Conservation (phyloP, 2,329 filamentous ascomycete species). For the Graphium sp. region DNA sequence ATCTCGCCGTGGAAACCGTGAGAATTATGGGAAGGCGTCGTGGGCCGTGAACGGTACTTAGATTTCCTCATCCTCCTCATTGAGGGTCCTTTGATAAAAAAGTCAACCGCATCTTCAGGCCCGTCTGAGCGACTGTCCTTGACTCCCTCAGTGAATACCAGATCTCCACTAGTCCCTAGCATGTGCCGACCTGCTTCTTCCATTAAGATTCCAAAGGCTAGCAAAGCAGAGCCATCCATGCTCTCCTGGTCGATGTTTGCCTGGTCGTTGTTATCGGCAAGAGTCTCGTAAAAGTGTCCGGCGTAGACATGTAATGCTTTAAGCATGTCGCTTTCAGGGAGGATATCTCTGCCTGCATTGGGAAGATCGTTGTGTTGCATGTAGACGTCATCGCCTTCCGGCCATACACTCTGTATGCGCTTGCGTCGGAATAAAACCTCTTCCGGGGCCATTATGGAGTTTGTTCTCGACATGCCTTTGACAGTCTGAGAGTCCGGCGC, state of each 20-base stretch:
- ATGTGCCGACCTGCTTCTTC: constrained; percentile 49
- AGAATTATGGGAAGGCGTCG: too few relatives aligned
- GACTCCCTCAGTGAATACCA: constrained; percentile 51
- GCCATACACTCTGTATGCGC: constrained; percentile 48
- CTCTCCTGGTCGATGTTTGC: constrained; percentile 32
- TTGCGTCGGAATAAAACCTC: constrained; percentile 52
- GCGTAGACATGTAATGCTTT: constrained; percentile 53
- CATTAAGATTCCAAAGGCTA: constrained; percentile 58
- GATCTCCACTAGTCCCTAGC: constrained; percentile 48
- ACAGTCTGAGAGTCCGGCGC: too few relatives aligned
- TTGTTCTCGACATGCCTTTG: constrained; percentile 1
- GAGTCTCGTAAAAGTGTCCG: constrained; percentile 44
- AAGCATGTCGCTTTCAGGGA: constrained; percentile 55
- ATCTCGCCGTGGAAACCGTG: too few relatives aligned
- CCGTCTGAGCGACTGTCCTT: too few relatives aligned
- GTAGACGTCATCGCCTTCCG: constrained; percentile 59
- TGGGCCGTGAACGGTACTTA: too few relatives aligned
- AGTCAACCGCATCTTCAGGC: too few relatives aligned
- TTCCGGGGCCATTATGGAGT: constrained; percentile 38
- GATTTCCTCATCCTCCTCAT: too few relatives aligned
- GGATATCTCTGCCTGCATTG: constrained; percentile 22
- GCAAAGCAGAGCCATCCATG: constrained; percentile 63
- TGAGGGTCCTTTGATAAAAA: too few relatives aligned
- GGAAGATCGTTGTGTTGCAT: constrained; percentile 43
- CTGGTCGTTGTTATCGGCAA: constrained; percentile 9